Conservation (phyloP, 768 basidiomycete species). For the Boletus rubescentipes region DNA sequence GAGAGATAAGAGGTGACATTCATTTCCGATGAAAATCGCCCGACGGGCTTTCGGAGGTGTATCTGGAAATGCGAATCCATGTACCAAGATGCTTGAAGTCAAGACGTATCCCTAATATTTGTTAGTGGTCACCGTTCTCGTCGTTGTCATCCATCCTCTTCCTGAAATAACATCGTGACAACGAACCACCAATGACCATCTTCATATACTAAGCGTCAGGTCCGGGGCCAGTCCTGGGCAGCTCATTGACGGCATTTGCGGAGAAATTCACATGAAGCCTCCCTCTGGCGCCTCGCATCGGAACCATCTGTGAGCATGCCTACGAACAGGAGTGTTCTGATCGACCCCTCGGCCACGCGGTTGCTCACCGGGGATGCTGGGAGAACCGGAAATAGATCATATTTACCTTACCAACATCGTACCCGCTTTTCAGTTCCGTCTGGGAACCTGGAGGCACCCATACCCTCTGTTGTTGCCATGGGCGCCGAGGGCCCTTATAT, state of each 20-base stretch:
- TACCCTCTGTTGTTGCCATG: background rate
- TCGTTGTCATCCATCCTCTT: no score
- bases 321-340: background rate
- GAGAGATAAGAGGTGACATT: constrained; percentile 15
- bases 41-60: background rate
- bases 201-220: no score
- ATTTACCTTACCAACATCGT: background rate
- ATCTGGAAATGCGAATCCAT: background rate
- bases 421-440: background rate
- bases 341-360: no score
- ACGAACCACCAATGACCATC: background rate
- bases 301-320: background rate
- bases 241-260: background rate
- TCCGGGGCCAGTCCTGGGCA: no score
- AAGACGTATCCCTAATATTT: no score
- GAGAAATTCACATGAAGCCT: background rate
- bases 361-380: background rate
- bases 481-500: background rate
- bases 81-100: no score
- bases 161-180: background rate
- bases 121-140: no score
- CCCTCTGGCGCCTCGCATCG: no score
- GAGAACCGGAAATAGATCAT: background rate
- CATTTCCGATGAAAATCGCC: background rate
- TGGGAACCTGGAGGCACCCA: no score